Conservation (phyloP, 768 basidiomycete genomes). For the Psilocybe subaeruginosa region DNA sequence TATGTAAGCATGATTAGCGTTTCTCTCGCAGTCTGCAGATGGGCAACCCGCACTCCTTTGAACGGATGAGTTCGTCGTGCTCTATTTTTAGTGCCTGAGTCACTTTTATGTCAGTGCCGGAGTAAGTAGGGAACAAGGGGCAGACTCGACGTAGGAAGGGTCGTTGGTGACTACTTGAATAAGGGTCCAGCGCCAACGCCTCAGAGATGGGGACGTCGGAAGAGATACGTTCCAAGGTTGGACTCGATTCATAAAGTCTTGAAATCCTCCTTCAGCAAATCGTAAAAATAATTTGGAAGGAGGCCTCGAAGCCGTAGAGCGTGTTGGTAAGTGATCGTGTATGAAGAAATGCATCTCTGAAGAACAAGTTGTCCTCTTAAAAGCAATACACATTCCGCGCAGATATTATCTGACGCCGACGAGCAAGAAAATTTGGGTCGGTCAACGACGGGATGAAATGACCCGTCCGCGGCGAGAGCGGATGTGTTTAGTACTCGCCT, state of each 20-base stretch:
- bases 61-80: neutral
- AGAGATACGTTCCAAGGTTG: neutral
- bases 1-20: neutral
- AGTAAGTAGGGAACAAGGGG: neutral
- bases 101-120: neutral
- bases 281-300: neutral
- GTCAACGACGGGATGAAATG: slow-evolving; percentile 1
- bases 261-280: neutral
- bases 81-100: neutral
- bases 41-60: neutral
- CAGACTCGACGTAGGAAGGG: neutral
- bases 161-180: neutral
- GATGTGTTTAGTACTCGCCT: slow-evolving; percentile 14
- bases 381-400: too few relatives aligned
- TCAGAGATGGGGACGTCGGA: slow-evolving; percentile 1
- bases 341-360: neutral
- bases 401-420: neutral
- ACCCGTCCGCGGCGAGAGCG: slow-evolving; percentile 24
- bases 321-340: neutral
- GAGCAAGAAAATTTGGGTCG: neutral
- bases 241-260: neutral
- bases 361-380: neutral
- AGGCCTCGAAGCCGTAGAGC: neutral
- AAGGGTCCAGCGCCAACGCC: slow-evolving; percentile 6
- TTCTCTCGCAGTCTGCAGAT: neutral